Conservation (phyloP, 2,329 filamentous ascomycete genomes). For the Arachnomyces sp. region DNA sequence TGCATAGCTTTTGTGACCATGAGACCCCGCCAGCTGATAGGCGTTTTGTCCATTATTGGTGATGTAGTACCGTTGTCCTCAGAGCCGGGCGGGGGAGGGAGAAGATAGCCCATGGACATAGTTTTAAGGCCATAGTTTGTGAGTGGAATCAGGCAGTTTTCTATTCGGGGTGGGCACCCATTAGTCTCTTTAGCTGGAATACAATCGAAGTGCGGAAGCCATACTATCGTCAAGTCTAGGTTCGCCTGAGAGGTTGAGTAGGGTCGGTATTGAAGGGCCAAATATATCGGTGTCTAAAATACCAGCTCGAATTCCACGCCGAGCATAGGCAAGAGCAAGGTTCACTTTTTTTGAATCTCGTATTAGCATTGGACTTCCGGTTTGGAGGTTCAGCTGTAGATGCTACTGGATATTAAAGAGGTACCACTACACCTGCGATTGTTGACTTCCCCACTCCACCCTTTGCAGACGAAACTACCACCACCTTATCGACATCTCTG, state of each 20-base stretch:
- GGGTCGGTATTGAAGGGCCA: constrained; percentile 84
- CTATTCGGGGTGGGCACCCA: constrained; percentile 16
- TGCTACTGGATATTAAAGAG: not conserved
- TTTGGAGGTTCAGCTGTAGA: not conserved
- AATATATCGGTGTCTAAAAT: constrained; percentile 97
- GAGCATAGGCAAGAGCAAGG: constrained; percentile 76
- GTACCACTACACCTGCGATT: constrained; percentile 60
- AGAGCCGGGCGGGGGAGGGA: constrained; percentile 49
- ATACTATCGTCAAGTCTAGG: constrained; percentile 66
- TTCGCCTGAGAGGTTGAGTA: constrained; percentile 74
- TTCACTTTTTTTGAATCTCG: constrained; percentile 48
- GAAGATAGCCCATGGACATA: constrained; percentile 97
- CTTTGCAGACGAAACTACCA: constrained; percentile 95
- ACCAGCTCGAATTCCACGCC: constrained; percentile 70
- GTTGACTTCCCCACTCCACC: constrained; percentile 98
- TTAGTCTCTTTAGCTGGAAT: constrained; percentile 1
- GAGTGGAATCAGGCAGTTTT: constrained; percentile 64
- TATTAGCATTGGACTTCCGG: constrained; percentile 2
- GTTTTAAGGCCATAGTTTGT: constrained; percentile 94
- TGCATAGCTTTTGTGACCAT: constrained; percentile 98
- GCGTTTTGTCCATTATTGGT: constrained; percentile 47
- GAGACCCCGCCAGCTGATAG: constrained; percentile 88
- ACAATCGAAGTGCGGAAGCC: constrained; percentile 22
- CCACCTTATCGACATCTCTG: constrained; percentile 76
- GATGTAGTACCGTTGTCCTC: constrained; percentile 31